A percentile compares a stretch with the other conserved stretches of the same genome.
Conservation (phyloP, 768 basidiomycete species). For the Leccinum boreale region DNA sequence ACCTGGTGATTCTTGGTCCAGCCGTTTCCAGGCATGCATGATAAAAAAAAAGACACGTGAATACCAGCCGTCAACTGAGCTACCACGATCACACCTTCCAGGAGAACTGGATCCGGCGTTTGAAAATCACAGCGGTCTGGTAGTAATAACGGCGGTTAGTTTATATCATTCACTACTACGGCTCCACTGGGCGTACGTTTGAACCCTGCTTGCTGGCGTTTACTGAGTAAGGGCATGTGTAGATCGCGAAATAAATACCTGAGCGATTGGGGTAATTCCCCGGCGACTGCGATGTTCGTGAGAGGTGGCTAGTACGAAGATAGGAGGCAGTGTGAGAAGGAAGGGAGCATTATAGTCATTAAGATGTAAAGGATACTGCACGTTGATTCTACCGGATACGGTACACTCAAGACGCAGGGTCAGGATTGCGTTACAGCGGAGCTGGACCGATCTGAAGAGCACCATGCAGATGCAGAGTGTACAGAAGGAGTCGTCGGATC, state of each 20-base stretch:
- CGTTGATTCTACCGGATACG: constrained; percentile 22
- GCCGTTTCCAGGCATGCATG: constrained; percentile 33
- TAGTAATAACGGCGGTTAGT: constrained; percentile 18
- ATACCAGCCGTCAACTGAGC: constrained; percentile 19
- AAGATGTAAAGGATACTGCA: constrained; percentile 31
- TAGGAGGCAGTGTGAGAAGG: constrained; percentile 23
- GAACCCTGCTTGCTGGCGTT: constrained; percentile 18
- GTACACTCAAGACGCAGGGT: constrained; percentile 30
- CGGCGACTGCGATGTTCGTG: constrained; percentile 24
- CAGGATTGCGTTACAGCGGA: constrained; percentile 26
- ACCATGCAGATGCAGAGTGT: constrained; percentile 35
- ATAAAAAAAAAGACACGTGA: constrained; percentile 16
- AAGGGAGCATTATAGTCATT: constrained; percentile 1
- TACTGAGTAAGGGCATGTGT: constrained; percentile 3
- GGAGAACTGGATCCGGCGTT: constrained; percentile 33
- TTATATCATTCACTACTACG: constrained; percentile 4
- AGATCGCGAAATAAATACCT: constrained; percentile 22
- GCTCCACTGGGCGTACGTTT: constrained; percentile 20
- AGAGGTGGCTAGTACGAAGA: constrained; percentile 31
- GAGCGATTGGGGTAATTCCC: constrained; percentile 29
- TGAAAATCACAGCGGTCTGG: constrained; percentile 38
- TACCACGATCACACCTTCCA: constrained; percentile 22
- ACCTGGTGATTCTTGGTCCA: constrained; percentile 31
- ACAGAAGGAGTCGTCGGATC: constrained; percentile 14
- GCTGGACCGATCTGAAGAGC: constrained; percentile 31